Base-by-base conservation (phyloP, 1,139 yeast genomes). In the Yamadazyma triangularis region DNA sequence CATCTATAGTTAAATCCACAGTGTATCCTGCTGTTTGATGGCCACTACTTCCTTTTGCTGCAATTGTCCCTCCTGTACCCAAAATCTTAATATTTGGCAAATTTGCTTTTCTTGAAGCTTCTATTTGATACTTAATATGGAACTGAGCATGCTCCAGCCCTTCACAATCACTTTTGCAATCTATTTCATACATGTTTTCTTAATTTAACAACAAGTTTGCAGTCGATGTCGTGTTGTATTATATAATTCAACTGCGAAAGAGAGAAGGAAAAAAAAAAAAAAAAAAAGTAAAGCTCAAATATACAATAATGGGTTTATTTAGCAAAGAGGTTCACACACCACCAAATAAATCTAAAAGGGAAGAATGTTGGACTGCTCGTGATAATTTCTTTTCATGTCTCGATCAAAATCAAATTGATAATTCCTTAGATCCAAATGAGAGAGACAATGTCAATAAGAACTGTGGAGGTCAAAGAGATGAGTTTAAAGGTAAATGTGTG, bases 41-140 rank as follows among this genome's bases (percentile, higher is more conserved):
- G 1, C 77, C 60, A 10, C 65, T 50, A 1, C 62, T 52, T 0
- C 83, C 84, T 46, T 77, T 77, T 1, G 85, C 76, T 1, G 86
- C 86, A 42, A 79, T 79, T 3, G 87, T 79, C 10, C 87, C 87
- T 8, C 87, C 87, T 1, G 87, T 79, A 2, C 85, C 87, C 22
- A 79, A 56, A 15, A 79, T 76, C 42, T 79, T 79, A 30, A 79
- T 59, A 5, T 52, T 51, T 2, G 77, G 77, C 25, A 64, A 41
- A 19, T 38, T 33, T 20, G 28, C 38, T 2, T 28, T 24, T 12
- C 8, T 9, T 2, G 28, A 15, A 2, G 50, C 45, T 27, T 37
- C 41, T n/a, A 48, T 40, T 8, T 50, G 24, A 24, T 47, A 48
- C 25, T 41, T 35, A 14, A 48, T 34, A 27, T 38, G 45, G 31